Evolutionary conservation across 495 filamentous ascomycete species (phyloP).

Genomic region (Bacidia rubella): DNA sequence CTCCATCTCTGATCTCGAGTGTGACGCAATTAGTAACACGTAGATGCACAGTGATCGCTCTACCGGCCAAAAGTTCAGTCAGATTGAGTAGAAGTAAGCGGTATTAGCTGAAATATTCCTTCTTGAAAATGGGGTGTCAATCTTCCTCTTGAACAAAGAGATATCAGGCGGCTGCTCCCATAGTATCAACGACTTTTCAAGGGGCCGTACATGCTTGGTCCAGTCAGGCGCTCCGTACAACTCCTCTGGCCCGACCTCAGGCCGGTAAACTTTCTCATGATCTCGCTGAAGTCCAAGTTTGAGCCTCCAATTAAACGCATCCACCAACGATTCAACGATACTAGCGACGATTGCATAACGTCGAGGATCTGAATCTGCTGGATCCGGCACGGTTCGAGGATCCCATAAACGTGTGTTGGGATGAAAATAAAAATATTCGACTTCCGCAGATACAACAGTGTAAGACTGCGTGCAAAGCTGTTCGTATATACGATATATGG

Average conservation of each 20-base stretch:
- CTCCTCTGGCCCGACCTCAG: background rate
- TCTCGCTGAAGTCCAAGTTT: conserved; percentile 25
- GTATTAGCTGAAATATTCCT: background rate
- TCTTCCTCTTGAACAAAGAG: background rate
- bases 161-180: background rate
- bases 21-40: no score
- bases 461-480: conserved; percentile 19
- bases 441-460: conserved; percentile 21
- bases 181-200: background rate
- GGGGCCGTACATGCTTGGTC: background rate
- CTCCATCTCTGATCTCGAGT: no score
- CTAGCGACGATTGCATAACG: conserved; percentile 30
- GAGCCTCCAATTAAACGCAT: conserved; percentile 29
- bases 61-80: no score
- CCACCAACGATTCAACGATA: conserved; percentile 25
- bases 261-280: background rate
- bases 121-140: background rate
- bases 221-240: background rate
- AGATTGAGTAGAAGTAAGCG: background rate
- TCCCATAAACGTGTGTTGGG: conserved; percentile 16
- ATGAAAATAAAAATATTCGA: conserved; percentile 29
- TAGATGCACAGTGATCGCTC: no score
- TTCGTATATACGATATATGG: conserved; percentile 30
- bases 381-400: conserved; percentile 23
- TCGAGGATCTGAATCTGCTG: conserved; percentile 23